phyloP scores from a whole-genome alignment of 768 basidiomycete species.

The Cyathus striatus region DNA sequence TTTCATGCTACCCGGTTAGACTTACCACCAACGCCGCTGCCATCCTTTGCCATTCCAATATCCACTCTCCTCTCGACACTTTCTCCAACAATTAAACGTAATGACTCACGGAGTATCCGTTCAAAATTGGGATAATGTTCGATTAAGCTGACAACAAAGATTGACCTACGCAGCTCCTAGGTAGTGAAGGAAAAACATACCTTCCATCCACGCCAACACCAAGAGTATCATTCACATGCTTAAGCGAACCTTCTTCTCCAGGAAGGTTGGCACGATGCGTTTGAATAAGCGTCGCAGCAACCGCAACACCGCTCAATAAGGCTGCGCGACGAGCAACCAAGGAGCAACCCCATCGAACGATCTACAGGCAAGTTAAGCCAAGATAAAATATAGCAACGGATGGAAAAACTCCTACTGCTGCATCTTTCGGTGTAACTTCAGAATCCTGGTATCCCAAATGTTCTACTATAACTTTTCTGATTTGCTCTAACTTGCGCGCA shows the following conservation, averaged over 20 bases:
- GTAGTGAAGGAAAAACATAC: no score
- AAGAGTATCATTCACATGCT: slow-evolving; percentile 43
- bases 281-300: slow-evolving; percentile 82
- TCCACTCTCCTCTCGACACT: slow-evolving; percentile 76
- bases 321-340: slow-evolving; percentile 82
- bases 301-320: slow-evolving; percentile 76
- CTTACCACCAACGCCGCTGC: slow-evolving; percentile 95
- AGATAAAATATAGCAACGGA: no score
- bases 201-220: slow-evolving; percentile 92
- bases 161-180: no score
- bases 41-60: slow-evolving; percentile 94
- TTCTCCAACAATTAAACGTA: slow-evolving; percentile 72
- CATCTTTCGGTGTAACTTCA: slow-evolving; percentile 54
- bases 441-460: slow-evolving; percentile 53
- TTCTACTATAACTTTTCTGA: slow-evolving; percentile 57
- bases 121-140: slow-evolving; percentile 92
- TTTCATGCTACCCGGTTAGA: slow-evolving; percentile 7
- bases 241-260: slow-evolving; percentile 23
- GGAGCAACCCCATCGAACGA: slow-evolving; percentile 76
- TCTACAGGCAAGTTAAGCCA: slow-evolving; percentile 31
- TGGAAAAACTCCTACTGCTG: slow-evolving; percentile 36
- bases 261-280: slow-evolving; percentile 62
- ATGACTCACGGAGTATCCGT: slow-evolving; percentile 63
- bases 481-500: slow-evolving; percentile 39
- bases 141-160: slow-evolving; percentile 54